Evolutionary conservation across 345 rosid species (phyloP).

Genomic region (Pistacia vera): DNA sequence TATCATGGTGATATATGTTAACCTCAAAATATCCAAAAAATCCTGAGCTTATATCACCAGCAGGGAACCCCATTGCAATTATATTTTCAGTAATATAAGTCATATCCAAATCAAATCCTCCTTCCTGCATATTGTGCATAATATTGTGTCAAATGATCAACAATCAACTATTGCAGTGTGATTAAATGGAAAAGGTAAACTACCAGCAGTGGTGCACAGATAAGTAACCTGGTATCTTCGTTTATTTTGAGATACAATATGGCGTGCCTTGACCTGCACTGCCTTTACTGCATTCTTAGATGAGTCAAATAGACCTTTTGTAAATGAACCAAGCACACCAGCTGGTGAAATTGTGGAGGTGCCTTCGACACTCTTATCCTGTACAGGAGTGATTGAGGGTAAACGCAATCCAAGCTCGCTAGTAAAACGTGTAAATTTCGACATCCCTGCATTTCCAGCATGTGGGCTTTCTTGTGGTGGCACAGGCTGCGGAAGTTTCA

Average conservation of each 20-base stretch:
- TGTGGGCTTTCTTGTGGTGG: slow-evolving; percentile 44
- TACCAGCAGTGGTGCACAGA: neutral
- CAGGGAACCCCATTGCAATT: slow-evolving; percentile 98
- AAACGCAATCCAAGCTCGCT: slow-evolving; percentile 69
- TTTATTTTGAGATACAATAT: slow-evolving; percentile 91
- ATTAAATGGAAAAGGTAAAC: slow-evolving; percentile 3
- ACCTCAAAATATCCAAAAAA: slow-evolving; percentile 91
- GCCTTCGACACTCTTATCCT: slow-evolving; percentile 39
- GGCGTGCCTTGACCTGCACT: slow-evolving; percentile 93
- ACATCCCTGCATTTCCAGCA: slow-evolving; percentile 49
- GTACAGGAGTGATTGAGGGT: slow-evolving; percentile 44
- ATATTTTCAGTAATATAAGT: slow-evolving; percentile 64
- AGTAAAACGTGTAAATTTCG: slow-evolving; percentile 71
- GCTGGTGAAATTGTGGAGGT: slow-evolving; percentile 41
- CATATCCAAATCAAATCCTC: slow-evolving; percentile 77
- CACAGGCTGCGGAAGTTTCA: slow-evolving; percentile 61
- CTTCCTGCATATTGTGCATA: slow-evolving; percentile 58
- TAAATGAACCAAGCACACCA: slow-evolving; percentile 66
- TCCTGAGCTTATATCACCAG: slow-evolving; percentile 94
- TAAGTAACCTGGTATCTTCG: slow-evolving; percentile 84
- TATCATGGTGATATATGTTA: slow-evolving; percentile 14
- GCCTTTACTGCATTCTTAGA: slow-evolving; percentile 91
- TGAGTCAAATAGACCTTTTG: slow-evolving; percentile 82
- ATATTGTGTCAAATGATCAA: slow-evolving; percentile 5
- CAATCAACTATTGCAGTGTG: neutral